Evolutionary conservation across 2,329 filamentous ascomycete genomes (phyloP), one percentile per base, ranked within the genome.

Genomic region (Fusarium coicis): DNA sequence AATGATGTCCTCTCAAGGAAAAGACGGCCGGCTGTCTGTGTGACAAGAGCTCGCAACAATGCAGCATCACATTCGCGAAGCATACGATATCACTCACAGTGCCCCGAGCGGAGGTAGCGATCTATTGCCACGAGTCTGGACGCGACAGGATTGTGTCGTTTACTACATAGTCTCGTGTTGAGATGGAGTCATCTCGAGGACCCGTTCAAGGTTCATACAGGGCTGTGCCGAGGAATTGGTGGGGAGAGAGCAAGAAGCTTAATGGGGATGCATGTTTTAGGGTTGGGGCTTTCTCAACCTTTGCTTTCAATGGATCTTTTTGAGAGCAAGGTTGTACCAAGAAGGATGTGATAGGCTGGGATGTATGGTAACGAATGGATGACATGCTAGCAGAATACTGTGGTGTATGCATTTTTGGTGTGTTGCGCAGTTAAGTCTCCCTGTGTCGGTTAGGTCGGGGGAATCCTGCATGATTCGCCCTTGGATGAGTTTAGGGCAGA

Each of bases 221-320:
- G 53, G 59, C 54, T 54, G 43, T 53, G 50, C 34, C 42, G 37
- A 55, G 42, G 42, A 53, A 66, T 65, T 65, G 54, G 61, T 54
- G 50, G 36, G 26, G 50, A 40, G 54, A 63, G 63, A 66, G 62
- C 39, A 71, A 73, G 69, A 75, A 75, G 72, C 73, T 73, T 75
- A 73, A 75, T 42, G 60, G 66, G 43, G 55, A 74, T 74, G 72
- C 68, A 74, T 70, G 72, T 59, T 70, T 74, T 74, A 65, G 68
- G 36, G 57, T 56, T 71, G 69, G 62, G 72, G 54, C 54, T 52
- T 75, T 74, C 65, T 65, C 36, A 36, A 47, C 57, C 55, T 68
- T 40, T 66, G 52, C 44, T 39, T 53, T 60, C 57, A 46, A 68
- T 46, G 63, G 67, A 55, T 42, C 57, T 62, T 61, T 66, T 44